Conservation (phyloP, 208 protist genomes). For the Hexamita inflata region DNA sequence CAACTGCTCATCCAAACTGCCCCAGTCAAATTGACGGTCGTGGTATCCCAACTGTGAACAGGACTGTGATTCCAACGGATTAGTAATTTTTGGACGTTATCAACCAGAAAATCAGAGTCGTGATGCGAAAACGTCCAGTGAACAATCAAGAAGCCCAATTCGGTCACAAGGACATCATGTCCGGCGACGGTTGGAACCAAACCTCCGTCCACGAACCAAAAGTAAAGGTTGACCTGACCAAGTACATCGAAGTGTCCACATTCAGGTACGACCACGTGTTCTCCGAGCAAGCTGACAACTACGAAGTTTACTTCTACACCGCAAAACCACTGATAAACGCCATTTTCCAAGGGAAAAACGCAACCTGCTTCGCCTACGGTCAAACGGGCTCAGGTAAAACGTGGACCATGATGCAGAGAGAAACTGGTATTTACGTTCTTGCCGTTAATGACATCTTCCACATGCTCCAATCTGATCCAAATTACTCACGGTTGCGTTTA, state of each 20-base stretch:
- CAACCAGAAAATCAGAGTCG: constrained; percentile 30
- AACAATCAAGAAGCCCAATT: constrained; percentile 19
- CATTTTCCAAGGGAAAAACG: constrained; percentile 37
- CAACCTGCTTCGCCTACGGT: constrained; percentile 41
- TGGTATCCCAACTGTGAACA: neutral
- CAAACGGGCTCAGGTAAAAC: constrained; percentile 30
- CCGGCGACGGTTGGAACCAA: neutral
- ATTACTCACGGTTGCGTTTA: neutral
- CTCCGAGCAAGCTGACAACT: neutral
- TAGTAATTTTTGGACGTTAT: neutral
- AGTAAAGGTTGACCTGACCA: constrained; percentile 39
- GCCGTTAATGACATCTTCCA: constrained; percentile 30
- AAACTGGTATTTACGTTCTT: neutral
- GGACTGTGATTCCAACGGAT: constrained; percentile 15
- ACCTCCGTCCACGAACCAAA: constrained; percentile 36
- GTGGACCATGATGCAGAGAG: constrained; percentile 35
- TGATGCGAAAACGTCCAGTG: constrained; percentile 39
- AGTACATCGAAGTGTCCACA: constrained; percentile 33
- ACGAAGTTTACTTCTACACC: constrained; percentile 6
- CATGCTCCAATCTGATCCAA: neutral
- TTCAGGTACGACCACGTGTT: constrained; percentile 29
- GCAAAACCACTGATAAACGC: constrained; percentile 19
- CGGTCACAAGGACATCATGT: constrained; percentile 25
- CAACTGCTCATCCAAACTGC: neutral
- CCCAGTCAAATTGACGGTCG: neutral